A percentile compares a stretch with the other conserved stretches of the same genome.
phyloP scores from a whole-genome alignment of 371 early-diverging fungal species.

The Apophysomyces variabilis region DNA sequence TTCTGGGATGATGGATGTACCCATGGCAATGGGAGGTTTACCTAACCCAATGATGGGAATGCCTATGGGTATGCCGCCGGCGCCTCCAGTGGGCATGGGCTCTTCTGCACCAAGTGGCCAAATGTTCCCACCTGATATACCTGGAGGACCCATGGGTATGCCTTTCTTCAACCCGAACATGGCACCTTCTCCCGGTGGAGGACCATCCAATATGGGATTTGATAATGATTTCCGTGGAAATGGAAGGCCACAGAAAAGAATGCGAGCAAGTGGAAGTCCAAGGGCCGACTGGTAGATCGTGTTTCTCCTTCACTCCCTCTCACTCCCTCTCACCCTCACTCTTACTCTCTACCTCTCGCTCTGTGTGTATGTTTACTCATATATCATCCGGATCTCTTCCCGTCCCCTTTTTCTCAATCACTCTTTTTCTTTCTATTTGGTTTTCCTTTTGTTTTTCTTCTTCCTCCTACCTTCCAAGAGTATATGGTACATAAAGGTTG shows the following conservation, averaged over 20 bases:
- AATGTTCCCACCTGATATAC: conserved; percentile 2
- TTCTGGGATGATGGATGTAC: conserved; percentile 88
- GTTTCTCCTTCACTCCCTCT: background rate
- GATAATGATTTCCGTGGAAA: conserved; percentile 7
- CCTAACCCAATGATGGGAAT: conserved; percentile 32
- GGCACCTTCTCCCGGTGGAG: conserved; percentile 1
- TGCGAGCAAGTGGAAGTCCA: conserved; percentile 6
- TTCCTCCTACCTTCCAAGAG: too few species aligned
- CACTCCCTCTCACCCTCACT: too few species aligned
- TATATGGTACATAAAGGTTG: background rate
- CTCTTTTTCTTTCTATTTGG: too few species aligned
- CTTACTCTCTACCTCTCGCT: too few species aligned
- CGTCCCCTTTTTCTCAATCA: too few species aligned
- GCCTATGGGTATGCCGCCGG: conserved; percentile 29
- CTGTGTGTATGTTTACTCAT: too few species aligned
- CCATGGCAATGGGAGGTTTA: conserved; percentile 28
- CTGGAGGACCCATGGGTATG: conserved; percentile 4
- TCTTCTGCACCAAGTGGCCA: conserved; percentile 1
- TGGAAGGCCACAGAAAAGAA: conserved; percentile 8
- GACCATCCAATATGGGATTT: conserved; percentile 5
- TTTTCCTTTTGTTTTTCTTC: too few species aligned
- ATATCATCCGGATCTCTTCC: too few species aligned
- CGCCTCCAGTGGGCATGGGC: conserved; percentile 3
- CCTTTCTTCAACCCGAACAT: conserved; percentile 8
- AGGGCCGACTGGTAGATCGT: conserved; percentile 7